Conservation (phyloP, 352 stramenopile genomes). For the Pythium biforme region DNA sequence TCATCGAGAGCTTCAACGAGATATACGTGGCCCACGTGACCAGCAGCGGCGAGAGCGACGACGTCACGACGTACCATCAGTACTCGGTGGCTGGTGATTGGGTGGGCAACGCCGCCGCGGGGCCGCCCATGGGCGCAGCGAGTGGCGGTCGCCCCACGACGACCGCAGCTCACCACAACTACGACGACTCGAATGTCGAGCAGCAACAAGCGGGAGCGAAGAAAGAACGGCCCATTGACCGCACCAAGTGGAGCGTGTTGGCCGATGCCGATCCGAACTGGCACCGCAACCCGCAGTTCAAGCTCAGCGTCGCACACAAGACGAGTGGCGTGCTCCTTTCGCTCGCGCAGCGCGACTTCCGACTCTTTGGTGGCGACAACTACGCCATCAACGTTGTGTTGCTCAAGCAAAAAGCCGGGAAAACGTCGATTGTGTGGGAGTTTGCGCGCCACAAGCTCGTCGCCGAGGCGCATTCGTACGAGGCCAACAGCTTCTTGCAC, state of each 20-base stretch:
- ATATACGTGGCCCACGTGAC: slow-evolving; percentile 60
- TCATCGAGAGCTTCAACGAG: slow-evolving; percentile 72
- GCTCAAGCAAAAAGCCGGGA: slow-evolving; percentile 57
- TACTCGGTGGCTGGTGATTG: slow-evolving; percentile 60
- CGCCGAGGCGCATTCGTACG: slow-evolving; percentile 66
- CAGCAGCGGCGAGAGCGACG: slow-evolving; percentile 24
- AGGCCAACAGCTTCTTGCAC: slow-evolving; percentile 36
- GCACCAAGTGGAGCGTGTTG: slow-evolving; percentile 66
- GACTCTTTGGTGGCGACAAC: slow-evolving; percentile 78
- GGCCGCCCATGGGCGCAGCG: slow-evolving; percentile 25
- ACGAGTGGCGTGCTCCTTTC: slow-evolving; percentile 64
- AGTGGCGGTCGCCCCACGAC: slow-evolving; percentile 7
- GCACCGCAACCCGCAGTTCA: slow-evolving; percentile 92
- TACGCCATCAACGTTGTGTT: slow-evolving; percentile 89
- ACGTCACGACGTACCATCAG: slow-evolving; percentile 38
- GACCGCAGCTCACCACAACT: background rate
- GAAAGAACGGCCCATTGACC: slow-evolving; percentile 44
- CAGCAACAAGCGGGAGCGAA: slow-evolving; percentile 6
- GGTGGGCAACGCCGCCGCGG: slow-evolving; percentile 38
- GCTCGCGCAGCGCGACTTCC: slow-evolving; percentile 82
- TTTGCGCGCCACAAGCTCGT: slow-evolving; percentile 59
- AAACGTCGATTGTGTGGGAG: slow-evolving; percentile 73
- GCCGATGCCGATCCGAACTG: slow-evolving; percentile 82
- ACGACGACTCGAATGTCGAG: slow-evolving; percentile 7
- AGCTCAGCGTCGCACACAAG: slow-evolving; percentile 43